A percentile compares a stretch with the other conserved stretches of the same genome.
Conservation (phyloP, 176 grass and related monocot genomes). For the Olyra latifolia region DNA sequence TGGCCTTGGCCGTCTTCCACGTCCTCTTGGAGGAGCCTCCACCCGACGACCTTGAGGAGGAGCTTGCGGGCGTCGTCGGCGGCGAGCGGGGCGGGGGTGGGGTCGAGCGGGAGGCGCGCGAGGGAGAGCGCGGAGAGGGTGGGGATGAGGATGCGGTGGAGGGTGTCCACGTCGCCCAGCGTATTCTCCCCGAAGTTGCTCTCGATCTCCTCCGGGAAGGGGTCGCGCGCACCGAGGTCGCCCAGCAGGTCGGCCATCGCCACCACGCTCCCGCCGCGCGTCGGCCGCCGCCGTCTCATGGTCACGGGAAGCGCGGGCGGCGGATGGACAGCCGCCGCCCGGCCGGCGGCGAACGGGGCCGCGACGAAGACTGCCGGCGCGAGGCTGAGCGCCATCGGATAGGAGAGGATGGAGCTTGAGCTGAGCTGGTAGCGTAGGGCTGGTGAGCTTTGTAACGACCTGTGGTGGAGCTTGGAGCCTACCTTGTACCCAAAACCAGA, state of each 20-base stretch:
- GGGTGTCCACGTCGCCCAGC: conserved; percentile 72
- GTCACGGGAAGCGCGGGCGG: background rate
- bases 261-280: conserved; percentile 21
- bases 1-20: conserved; percentile 21
- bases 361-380: background rate
- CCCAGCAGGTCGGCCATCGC: conserved; percentile 65
- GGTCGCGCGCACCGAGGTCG: conserved; percentile 70
- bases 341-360: background rate
- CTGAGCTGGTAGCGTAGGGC: too few relatives aligned
- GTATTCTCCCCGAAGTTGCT: conserved; percentile 80
- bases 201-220: conserved; percentile 82
- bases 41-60: conserved; percentile 76
- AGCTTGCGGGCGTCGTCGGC: conserved; percentile 54
- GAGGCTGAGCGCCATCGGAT: conserved; percentile 9
- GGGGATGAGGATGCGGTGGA: conserved; percentile 93
- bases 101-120: conserved; percentile 47
- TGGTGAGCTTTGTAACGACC: too few relatives aligned
- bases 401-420: too few relatives aligned
- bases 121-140: conserved; percentile 70
- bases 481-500: too few relatives aligned
- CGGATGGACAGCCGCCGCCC: background rate
- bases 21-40: conserved; percentile 48
- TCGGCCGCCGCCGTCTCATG: background rate
- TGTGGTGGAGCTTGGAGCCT: too few relatives aligned
- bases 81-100: conserved; percentile 30